Evolutionary conservation across 1,139 yeast species (phyloP).

Genomic region (Candida mesenterica): DNA sequence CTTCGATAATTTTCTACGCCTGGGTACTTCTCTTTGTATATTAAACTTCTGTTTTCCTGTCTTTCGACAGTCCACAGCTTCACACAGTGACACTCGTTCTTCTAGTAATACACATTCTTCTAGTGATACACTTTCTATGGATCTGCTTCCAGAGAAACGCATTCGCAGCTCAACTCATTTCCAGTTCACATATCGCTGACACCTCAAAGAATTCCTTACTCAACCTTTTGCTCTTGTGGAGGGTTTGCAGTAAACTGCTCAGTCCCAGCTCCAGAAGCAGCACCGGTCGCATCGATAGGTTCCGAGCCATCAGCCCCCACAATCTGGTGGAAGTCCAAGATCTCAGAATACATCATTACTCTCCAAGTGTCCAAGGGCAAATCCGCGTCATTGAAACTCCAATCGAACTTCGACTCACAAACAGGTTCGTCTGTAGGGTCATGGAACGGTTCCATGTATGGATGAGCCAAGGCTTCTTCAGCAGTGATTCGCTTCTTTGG

Average conservation of each 20-base stretch:
- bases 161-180: no score
- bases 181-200: no score
- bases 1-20: no score
- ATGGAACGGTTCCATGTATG: slow-evolving; percentile 94
- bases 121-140: no score
- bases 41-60: no score
- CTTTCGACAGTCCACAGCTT: no score
- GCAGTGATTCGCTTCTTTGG: slow-evolving; percentile 94
- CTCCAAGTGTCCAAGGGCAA: slow-evolving; percentile 98
- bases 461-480: slow-evolving; percentile 84
- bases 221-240: slow-evolving; percentile 21
- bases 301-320: slow-evolving; percentile 33
- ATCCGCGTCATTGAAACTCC: slow-evolving; percentile 98
- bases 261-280: slow-evolving; percentile 4
- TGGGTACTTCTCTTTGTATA: no score
- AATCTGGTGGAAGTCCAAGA: slow-evolving; percentile 88
- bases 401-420: slow-evolving; percentile 89
- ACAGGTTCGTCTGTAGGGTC: slow-evolving; percentile 97
- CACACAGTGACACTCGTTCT: no score
- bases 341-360: slow-evolving; percentile 98
- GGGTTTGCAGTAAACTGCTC: slow-evolving; percentile 3
- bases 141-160: no score
- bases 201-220: slow-evolving; percentile 9
- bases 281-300: slow-evolving; percentile 1
- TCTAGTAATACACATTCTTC: no score